These are phyloP conservation scores for Bryoglossum gracile DNA, from an alignment of 495 filamentous ascomycete species.

Conservation along the genomic window DNA sequence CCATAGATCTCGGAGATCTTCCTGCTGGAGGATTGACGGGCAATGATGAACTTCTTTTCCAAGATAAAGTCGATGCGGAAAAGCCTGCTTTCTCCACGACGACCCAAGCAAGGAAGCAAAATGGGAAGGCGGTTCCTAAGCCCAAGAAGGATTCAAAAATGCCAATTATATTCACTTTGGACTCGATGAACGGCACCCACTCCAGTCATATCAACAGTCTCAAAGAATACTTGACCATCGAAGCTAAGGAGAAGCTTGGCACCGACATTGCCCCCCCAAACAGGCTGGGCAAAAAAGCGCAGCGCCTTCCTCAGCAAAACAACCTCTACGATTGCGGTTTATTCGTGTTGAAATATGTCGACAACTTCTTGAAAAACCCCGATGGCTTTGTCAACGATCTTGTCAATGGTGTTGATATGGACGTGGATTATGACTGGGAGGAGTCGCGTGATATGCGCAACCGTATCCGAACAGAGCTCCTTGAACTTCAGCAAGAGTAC, in stretches of 20 bases:
- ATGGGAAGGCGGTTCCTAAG: too few relatives aligned
- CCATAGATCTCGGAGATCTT: too few relatives aligned
- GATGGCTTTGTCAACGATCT: conserved; percentile 53
- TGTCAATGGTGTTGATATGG: conserved; percentile 26
- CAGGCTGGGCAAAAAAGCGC: conserved; percentile 60
- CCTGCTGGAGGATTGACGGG: too few relatives aligned
- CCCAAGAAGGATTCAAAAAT: too few relatives aligned
- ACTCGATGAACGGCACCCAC: conserved; percentile 66
- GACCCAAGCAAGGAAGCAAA: too few relatives aligned
- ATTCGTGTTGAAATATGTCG: conserved; percentile 74
- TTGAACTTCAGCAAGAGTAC: conserved; percentile 17
- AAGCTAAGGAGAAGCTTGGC: conserved; percentile 61
- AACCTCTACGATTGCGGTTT: conserved; percentile 89
- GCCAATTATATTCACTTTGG: conserved; percentile 77
- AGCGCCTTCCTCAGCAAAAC: conserved; percentile 64
- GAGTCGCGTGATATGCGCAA: conserved; percentile 12
- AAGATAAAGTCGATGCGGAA: too few relatives aligned
- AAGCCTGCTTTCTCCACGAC: too few relatives aligned
- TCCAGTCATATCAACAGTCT: conserved; percentile 53
- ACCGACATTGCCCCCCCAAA: conserved; percentile 45
- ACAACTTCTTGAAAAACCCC: conserved; percentile 68
- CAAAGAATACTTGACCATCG: conserved; percentile 67
- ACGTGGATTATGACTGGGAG: conserved; percentile 1
- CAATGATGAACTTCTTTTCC: too few relatives aligned
- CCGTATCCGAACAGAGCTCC: conserved; percentile 18